Evolutionary conservation across 2,329 filamentous ascomycete species (phyloP), one percentile per base, ranked within the genome.

Genomic region (Neonectria ditissima): DNA sequence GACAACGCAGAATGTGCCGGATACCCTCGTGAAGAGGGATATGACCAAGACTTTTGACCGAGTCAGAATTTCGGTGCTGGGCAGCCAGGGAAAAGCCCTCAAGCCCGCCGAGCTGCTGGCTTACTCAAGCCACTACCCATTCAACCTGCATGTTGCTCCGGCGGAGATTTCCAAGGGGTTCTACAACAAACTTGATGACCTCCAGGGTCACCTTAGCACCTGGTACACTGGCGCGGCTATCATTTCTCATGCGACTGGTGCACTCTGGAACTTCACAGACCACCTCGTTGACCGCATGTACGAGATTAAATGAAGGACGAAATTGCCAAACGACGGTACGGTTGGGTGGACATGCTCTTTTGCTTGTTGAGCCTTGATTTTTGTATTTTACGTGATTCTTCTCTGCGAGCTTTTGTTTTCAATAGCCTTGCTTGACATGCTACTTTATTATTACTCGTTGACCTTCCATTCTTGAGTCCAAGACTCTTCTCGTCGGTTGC

Each of bases 231-330:
- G 67, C 1, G 67, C 65, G 3, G 64, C 67, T 1, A 26, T 69
- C 11, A 58, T 69, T 3, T 69, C 67, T 16, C 65, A 69, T 37
- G 53, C 65, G 7, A 69, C 67, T 4, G 65, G 67, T 1, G 61
- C 63, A 16, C 39, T 69, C 16, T 69, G 67, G 67, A 69, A 69
- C 55, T 69, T 69, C 44, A 69, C 67, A 1, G 61, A 65, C 30
- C 41, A 65, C 30, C 65, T 69, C 10, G 63, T 69, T 16, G 67
- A 69, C 3, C 63, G 55, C 8, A 69, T 69, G 67, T 63, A 59
- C 2, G 50, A 58, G 37, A 34, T 18, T 22, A 37, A 54, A 13
- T 41, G 20, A 14, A 24, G 10, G 24, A 22, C 13, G 4, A 45
- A 8, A 32, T 9, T 48, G 10, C 9, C n/a, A 22, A 5, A 4